A percentile compares a stretch with the other conserved stretches of the same genome.
phyloP scores from a whole-genome alignment of 192 early-diverging fungal genomes.

The Chytriomyces sp. region DNA sequence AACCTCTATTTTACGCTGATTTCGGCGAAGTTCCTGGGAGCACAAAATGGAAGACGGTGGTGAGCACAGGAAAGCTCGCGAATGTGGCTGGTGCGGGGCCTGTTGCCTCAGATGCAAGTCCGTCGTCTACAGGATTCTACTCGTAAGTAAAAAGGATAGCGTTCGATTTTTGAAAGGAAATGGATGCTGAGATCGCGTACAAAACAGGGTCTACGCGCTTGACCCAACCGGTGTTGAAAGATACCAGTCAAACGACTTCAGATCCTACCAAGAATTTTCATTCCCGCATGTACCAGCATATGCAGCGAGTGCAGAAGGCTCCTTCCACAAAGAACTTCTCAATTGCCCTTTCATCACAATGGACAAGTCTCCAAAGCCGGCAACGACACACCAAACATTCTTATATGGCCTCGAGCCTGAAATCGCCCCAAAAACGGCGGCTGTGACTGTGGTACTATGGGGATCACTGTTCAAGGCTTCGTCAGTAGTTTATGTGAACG shows the following conservation, averaged over 20 bases:
- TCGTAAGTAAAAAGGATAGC: conserved; percentile 6
- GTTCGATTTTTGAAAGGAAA: neutral
- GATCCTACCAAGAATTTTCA: neutral
- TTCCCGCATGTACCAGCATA: conserved; percentile 15
- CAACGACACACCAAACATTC: neutral
- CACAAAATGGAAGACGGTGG: neutral
- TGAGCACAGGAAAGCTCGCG: conserved; percentile 1
- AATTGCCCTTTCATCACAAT: conserved; percentile 32
- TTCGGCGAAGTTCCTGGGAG: conserved; percentile 9
- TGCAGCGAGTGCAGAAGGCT: neutral
- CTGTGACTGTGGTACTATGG: conserved; percentile 21
- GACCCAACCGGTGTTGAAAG: neutral
- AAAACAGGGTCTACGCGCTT: neutral
- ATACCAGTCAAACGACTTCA: conserved; percentile 20
- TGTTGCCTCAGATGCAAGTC: neutral
- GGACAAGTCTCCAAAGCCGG: conserved; percentile 1
- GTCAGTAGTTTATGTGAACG: conserved; percentile 33
- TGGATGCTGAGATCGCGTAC: neutral
- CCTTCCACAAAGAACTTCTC: neutral
- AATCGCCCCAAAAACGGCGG: conserved; percentile 17
- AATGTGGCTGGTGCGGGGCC: conserved; percentile 21
- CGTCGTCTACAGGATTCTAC: conserved; percentile 31
- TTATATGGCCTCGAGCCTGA: conserved; percentile 33
- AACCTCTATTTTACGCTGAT: conserved; percentile 25
- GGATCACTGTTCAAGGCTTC: conserved; percentile 21